These are phyloP conservation scores for Aspergillus thermomutatus DNA, from an alignment of 2,329 filamentous ascomycete genomes.

Conservation along the genomic window DNA sequence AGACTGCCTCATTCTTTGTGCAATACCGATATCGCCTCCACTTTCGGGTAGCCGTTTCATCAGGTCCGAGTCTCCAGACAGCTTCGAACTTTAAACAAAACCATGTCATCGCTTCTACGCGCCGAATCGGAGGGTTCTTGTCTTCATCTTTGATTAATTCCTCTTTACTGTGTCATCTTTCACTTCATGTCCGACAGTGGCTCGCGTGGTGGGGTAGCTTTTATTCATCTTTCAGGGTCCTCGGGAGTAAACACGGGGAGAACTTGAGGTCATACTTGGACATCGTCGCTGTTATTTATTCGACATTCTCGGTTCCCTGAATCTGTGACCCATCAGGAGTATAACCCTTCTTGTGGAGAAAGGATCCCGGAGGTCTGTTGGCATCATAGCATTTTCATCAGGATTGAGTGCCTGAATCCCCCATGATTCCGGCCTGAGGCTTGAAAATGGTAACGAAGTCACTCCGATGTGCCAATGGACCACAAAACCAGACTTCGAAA, in stretches of 20 bases:
- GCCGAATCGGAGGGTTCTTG: not conserved
- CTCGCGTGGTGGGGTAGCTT: not conserved
- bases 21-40: not conserved
- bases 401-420: not conserved
- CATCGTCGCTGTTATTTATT: not conserved
- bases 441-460: slow-evolving; percentile 19
- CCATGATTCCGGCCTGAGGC: slow-evolving; percentile 19
- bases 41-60: not conserved
- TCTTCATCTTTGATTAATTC: not conserved
- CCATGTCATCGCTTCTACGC: not conserved
- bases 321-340: not conserved
- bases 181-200: not conserved
- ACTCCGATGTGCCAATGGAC: slow-evolving; percentile 29
- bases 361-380: not conserved
- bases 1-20: not conserved
- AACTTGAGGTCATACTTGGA: not conserved
- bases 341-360: not conserved
- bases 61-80: not conserved
- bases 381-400: not conserved
- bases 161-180: not conserved
- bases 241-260: not conserved
- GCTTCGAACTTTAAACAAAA: not conserved
- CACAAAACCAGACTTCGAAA: slow-evolving; percentile 45
- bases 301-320: not conserved
- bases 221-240: not conserved